Evolutionary conservation across 495 filamentous ascomycete genomes (phyloP), one percentile per base, ranked within the genome.

Genomic region (Penicillium odoratum): DNA sequence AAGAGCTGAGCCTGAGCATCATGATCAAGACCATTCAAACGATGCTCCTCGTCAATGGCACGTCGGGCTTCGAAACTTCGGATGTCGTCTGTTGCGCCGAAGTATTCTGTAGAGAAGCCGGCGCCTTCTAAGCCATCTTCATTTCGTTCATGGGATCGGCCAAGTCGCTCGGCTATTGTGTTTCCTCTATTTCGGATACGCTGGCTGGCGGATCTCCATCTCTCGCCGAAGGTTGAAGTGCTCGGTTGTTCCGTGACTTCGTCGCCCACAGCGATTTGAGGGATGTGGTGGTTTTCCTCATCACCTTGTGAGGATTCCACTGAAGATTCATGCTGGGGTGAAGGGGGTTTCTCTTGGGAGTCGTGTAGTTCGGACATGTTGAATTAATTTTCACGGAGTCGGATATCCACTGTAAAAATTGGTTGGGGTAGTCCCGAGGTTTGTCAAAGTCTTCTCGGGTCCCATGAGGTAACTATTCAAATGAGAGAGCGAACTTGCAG

Each of bases 51-150:
- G 18, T 69, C 64, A 0, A 43, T 38, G 28, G 63, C 59, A 18
- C 55, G 55, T 28, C 63, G 65, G 15, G 56, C 67, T 18, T 51
- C 38, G 28, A 46, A 64, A n/a, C 63, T 60, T 31, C 48, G 52
- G 7, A 71, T 50, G 38, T 73, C 70, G 26, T 73, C 70, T 0
- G 61, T 67, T 11, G 69, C 69, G 2, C 64, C 69, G 30, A 68
- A 71, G 26, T 59, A 48, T 30, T 73, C 70, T 8, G 70, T 65
- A 8, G 57, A 56, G 10, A 62, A 55, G n/a, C 58, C 55, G 0
- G 63, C 56, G 15, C 46, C 46, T 51, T 70, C 65, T 49, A 73
- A 58, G 0, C 64, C 68, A 60, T 71, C 68, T 5, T 59, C 69
- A 1, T 62, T 58, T 48, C 60, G 49, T 45, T 64, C 69, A 51